Conservation (phyloP, 495 filamentous ascomycete species). For the Penicillium roqueforti region DNA sequence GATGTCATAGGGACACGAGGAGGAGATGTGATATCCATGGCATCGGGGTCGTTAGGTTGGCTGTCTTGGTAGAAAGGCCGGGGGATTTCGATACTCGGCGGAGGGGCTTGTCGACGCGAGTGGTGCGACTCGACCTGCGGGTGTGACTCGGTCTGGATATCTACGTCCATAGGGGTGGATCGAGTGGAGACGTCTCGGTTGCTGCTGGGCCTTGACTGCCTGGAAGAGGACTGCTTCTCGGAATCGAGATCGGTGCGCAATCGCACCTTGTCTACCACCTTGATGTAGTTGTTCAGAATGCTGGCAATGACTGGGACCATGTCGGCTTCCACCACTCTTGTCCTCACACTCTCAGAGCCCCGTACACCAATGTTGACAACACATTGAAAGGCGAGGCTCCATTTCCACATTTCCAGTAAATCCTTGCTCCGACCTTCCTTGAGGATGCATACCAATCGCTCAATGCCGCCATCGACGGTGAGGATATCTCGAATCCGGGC, state of each 20-base stretch:
- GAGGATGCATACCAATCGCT: constrained; percentile 92
- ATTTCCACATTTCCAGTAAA: constrained; percentile 99
- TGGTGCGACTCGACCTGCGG: constrained; percentile 42
- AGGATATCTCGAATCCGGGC: constrained; percentile 96
- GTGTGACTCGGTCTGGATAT: constrained; percentile 36
- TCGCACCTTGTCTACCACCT: constrained; percentile 85
- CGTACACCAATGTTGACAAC: constrained; percentile 98
- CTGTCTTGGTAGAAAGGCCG: constrained; percentile 49
- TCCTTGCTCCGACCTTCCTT: constrained; percentile 95
- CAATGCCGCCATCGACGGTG: constrained; percentile 96
- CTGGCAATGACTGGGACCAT: constrained; percentile 99
- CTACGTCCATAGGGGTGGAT: constrained; percentile 1
- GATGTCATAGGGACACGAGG: constrained; percentile 67
- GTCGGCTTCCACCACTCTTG: constrained; percentile 94
- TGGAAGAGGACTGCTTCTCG: constrained; percentile 44
- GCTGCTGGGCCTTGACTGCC: constrained; percentile 32
- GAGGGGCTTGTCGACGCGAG: constrained; percentile 63
- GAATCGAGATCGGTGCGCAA: constrained; percentile 73
- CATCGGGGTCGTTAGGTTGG: constrained; percentile 44
- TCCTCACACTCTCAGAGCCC: constrained; percentile 88
- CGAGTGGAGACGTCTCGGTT: constrained; percentile 21
- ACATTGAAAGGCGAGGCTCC: constrained; percentile 98
- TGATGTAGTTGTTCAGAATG: constrained; percentile 98
- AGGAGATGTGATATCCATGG: constrained; percentile 60
- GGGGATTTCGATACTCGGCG: constrained; percentile 71